These are phyloP conservation scores for Stentor roeselii DNA, from an alignment of 73 alveolate species.

Conservation along the genomic window DNA sequence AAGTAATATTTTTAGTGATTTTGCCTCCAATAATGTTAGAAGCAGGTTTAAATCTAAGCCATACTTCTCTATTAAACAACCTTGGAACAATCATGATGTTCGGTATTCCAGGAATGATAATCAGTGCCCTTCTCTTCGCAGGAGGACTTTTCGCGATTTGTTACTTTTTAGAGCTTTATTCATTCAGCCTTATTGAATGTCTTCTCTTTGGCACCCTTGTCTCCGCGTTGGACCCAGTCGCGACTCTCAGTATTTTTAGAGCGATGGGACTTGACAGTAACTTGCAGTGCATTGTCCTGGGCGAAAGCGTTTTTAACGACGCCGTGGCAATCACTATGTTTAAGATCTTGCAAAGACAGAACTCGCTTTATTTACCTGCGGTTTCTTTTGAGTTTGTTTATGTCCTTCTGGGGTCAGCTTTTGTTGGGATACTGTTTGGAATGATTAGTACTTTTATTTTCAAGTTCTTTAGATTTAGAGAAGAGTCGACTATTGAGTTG, in stretches of 20 bases:
- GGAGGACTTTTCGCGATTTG: neutral
- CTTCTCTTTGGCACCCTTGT: constrained; percentile 41
- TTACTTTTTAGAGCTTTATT: constrained; percentile 26
- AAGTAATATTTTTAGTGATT: constrained; percentile 36
- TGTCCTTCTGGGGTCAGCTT: constrained; percentile 41
- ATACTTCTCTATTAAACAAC: constrained; percentile 35
- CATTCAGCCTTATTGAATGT: constrained; percentile 32
- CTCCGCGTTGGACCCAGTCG: constrained; percentile 57
- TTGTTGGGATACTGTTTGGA: constrained; percentile 39
- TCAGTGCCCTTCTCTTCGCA: constrained; percentile 31
- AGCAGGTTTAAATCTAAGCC: constrained; percentile 45
- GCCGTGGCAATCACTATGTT: constrained; percentile 46
- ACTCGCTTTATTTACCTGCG: neutral
- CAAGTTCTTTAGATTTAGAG: constrained; percentile 23
- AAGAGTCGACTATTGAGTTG: constrained; percentile 31
- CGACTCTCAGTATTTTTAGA: constrained; percentile 42
- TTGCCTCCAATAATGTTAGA: constrained; percentile 56
- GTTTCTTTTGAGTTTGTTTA: constrained; percentile 6
- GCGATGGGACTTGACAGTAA: constrained; percentile 32
- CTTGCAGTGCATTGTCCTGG: constrained; percentile 37
- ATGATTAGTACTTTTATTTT: constrained; percentile 31
- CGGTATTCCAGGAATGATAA: constrained; percentile 42
- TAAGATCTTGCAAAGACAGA: constrained; percentile 23
- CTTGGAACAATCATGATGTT: constrained; percentile 35
- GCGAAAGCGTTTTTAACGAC: constrained; percentile 41